Conservation (phyloP, 225 moss, liverwort and hornwort genomes). For the Polytrichum formosum region DNA sequence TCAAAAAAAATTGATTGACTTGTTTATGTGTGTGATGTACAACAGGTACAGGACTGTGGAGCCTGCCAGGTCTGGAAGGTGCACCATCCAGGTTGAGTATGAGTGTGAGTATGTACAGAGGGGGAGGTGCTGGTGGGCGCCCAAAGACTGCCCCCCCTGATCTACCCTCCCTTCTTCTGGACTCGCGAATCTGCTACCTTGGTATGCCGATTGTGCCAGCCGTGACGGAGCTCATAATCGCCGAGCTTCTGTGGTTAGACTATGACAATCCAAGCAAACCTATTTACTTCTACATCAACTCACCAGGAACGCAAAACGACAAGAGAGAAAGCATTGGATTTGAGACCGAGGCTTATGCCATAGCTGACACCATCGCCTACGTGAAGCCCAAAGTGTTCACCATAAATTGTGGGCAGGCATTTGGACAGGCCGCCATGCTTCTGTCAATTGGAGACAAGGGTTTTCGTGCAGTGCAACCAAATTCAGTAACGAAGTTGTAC, state of each 20-base stretch:
- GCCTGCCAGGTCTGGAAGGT: conserved; percentile 65
- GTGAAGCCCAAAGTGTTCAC: conserved; percentile 96
- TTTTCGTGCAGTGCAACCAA: conserved; percentile 90
- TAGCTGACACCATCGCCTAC: conserved; percentile 91
- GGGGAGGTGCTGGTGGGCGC: conserved; percentile 83
- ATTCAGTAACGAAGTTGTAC: conserved; percentile 91
- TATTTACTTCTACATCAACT: conserved; percentile 98
- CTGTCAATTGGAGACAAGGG: conserved; percentile 93
- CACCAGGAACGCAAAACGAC: conserved; percentile 95
- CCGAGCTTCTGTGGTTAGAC: conserved; percentile 94
- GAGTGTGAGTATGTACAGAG: conserved; percentile 99
- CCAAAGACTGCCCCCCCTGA: conserved; percentile 99
- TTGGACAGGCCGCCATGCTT: conserved; percentile 97
- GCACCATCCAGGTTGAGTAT: conserved; percentile 92
- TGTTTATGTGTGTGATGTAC: not conserved
- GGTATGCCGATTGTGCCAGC: conserved; percentile 99
- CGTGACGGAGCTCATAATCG: conserved; percentile 91
- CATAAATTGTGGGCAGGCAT: conserved; percentile 94
- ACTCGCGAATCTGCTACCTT: conserved; percentile 94
- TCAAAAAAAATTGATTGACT: no score
- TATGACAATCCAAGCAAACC: conserved; percentile 93
- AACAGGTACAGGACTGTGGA: conserved; percentile 71
- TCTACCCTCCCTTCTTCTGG: conserved; percentile 88
- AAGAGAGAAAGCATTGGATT: conserved; percentile 99
- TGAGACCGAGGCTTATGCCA: conserved; percentile 97